Base-by-base conservation (phyloP, 768 basidiomycete species). In the Pulveroboletus sp. region DNA sequence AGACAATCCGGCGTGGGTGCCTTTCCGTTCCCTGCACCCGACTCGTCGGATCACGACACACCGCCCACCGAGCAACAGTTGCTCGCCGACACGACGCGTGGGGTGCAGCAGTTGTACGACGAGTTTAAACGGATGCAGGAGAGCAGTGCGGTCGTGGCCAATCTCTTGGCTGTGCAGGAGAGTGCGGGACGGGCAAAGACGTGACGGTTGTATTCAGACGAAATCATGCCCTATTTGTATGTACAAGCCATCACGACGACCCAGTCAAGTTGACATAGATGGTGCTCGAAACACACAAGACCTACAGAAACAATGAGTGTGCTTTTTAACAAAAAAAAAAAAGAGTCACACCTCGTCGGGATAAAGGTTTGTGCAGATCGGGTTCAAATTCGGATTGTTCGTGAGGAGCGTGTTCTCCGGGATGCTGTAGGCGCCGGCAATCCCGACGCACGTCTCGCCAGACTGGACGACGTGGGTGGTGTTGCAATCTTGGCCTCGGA, bases 371-470 rank as follows among this genome's bases (percentile, higher is more conserved):
- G 62, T 63, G 67, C 82, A 84, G 7, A 29, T 56, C 9, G 53
- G 47, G 63, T 81, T 68, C 47, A 87, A 62, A 58, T 87, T 82
- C 3, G 80, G 84, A 69, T 87, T 88, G 71, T 87, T 86, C 25
- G 70, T 58, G 51, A 72, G 61, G 20, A 89, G 69, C 19, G 75
- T 76, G 33, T 55, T 70, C 53, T 71, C 51, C 40, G 73, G 58
- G 50, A 84, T 76, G 24, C 69, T 70, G 49, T 74, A 72, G 20
- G 49, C 60, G 0, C 49, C 40, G 3, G 75, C 64, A 45, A 87
- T 75, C 20, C 40, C 45, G 1, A 43, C 53, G 66, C 87, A 88
- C 29, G 67, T 73, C 58, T 87, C 77, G n/a, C 76, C 78, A 0
- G 57, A 35, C 20, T 62, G 56, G 31, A 81, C 74, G 35, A 75